phyloP scores from a whole-genome alignment of 1,139 yeast species.

The Sugiyamaella xylanicola region DNA sequence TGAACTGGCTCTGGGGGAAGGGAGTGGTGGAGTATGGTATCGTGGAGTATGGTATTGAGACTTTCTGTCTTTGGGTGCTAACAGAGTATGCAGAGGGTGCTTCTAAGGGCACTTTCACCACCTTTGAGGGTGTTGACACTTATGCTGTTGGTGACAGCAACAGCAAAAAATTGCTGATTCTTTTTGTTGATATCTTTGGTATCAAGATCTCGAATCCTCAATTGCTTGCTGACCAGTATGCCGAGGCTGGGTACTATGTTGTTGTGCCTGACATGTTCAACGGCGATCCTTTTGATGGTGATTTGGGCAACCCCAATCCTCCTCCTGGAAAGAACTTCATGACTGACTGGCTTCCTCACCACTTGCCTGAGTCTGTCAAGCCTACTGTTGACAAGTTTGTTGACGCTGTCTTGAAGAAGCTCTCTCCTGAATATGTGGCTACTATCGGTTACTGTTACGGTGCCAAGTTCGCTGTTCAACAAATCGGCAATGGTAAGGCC shows the following conservation, averaged over 20 bases:
- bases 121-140: conserved; percentile 52
- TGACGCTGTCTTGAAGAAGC: conserved; percentile 47
- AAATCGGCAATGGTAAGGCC: conserved; percentile 54
- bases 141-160: conserved; percentile 57
- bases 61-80: too few relatives aligned
- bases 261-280: conserved; percentile 72
- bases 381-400: conserved; percentile 51
- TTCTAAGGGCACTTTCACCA: conserved; percentile 48
- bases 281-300: conserved; percentile 55
- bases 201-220: conserved; percentile 55
- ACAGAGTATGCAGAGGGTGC: conserved; percentile 41
- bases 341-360: conserved; percentile 59
- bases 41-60: too few relatives aligned
- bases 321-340: conserved; percentile 41
- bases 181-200: conserved; percentile 73
- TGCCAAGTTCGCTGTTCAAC: conserved; percentile 63
- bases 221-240: conserved; percentile 71
- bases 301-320: conserved; percentile 43
- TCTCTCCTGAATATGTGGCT: conserved; percentile 55
- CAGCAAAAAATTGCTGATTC: conserved; percentile 51
- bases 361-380: conserved; percentile 51
- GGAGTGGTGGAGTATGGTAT: too few relatives aligned
- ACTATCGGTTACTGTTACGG: conserved; percentile 85
- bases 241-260: conserved; percentile 63
- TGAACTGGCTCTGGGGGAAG: too few relatives aligned